A percentile compares a stretch with the other conserved stretches of the same genome.
phyloP scores from a whole-genome alignment of 192 early-diverging fungal species.

The Umbelopsis ramanniana region DNA sequence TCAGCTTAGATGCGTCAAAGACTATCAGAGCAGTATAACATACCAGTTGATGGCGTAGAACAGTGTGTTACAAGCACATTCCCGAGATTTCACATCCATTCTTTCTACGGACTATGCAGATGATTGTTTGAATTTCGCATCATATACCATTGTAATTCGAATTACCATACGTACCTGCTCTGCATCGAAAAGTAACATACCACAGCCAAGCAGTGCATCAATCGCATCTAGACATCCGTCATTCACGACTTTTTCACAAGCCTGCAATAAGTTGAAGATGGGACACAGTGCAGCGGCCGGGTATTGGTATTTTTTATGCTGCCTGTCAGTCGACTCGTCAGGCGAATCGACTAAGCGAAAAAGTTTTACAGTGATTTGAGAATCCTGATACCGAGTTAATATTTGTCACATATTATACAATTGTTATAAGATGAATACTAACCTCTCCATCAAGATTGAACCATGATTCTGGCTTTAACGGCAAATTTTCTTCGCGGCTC shows the following conservation, averaged over 20 bases:
- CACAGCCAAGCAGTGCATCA: constrained; percentile 73
- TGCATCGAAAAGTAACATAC: constrained; percentile 52
- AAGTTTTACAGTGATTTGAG: constrained; percentile 37
- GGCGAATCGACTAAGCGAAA: constrained; percentile 47
- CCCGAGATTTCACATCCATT: not conserved
- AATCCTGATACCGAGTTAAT: constrained; percentile 28
- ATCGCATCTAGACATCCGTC: constrained; percentile 61
- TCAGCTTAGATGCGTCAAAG: not conserved
- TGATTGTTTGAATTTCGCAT: constrained; percentile 11
- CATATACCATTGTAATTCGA: constrained; percentile 23
- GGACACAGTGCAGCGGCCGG: constrained; percentile 63
- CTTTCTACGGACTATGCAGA: not conserved
- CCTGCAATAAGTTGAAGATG: constrained; percentile 71
- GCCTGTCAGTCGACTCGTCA: constrained; percentile 13
- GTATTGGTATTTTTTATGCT: constrained; percentile 28
- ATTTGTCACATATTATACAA: not conserved
- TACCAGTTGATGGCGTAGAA: constrained; percentile 62
- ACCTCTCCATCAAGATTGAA: constrained; percentile 55
- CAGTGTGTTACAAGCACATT: constrained; percentile 39
- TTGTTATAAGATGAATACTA: not conserved
- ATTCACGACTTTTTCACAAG: constrained; percentile 63
- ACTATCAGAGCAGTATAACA: not conserved
- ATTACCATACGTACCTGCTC: constrained; percentile 32
- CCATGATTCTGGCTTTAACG: constrained; percentile 42
- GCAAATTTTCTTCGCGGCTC: constrained; percentile 22